Conservation (phyloP, 345 rosid species). For the Jatropha curcas region DNA sequence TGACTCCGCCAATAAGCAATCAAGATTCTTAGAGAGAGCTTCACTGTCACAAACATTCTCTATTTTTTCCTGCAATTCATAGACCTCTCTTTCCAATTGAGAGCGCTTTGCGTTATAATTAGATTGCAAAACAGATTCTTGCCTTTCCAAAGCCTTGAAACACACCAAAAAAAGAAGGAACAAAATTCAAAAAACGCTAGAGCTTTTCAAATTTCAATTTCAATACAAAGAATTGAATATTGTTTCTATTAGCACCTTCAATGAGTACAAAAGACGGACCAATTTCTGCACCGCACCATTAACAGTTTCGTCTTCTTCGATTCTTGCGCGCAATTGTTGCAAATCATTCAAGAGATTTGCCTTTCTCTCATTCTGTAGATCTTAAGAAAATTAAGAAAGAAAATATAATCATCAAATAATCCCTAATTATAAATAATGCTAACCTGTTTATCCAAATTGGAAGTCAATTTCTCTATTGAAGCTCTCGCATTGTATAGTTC, state of each 20-base stretch:
- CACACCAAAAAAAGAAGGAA: neutral
- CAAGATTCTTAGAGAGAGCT: conserved; percentile 39
- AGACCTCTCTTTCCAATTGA: conserved; percentile 47
- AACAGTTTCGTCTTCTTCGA: conserved; percentile 30
- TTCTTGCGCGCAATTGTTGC: conserved; percentile 41
- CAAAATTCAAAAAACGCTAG: neutral
- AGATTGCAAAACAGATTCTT: conserved; percentile 48
- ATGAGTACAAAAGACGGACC: conserved; percentile 40
- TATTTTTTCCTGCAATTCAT: conserved; percentile 48
- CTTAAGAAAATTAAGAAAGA: neutral
- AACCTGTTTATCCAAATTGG: conserved; percentile 42
- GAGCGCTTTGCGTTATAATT: conserved; percentile 34
- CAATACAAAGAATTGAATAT: neutral
- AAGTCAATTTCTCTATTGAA: conserved; percentile 37
- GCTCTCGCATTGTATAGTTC: conserved; percentile 30
- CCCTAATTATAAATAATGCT: neutral
- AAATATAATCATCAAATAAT: neutral
- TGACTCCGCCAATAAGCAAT: conserved; percentile 38
- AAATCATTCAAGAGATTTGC: conserved; percentile 33
- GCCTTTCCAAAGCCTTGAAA: conserved; percentile 50
- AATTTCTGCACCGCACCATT: conserved; percentile 43
- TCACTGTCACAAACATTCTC: conserved; percentile 34
- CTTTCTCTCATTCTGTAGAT: conserved; percentile 42
- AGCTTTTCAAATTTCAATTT: too few relatives aligned
- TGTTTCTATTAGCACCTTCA: conserved; percentile 43